Evolutionary conservation across 805 yeast genomes (phyloP), one percentile per base, ranked within the genome.

Genomic region (Nakazawaea molendinolei): DNA sequence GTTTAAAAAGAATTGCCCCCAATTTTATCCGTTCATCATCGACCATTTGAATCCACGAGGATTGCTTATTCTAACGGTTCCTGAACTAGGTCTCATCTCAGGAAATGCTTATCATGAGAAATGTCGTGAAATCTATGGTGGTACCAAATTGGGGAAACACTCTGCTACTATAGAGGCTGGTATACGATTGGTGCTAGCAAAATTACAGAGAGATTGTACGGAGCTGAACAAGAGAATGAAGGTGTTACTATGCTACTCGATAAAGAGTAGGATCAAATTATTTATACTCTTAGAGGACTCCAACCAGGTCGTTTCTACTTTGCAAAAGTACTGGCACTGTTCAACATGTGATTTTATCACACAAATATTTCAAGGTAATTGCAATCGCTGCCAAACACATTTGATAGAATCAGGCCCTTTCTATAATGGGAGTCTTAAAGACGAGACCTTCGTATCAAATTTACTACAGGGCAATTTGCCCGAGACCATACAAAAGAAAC

Each of bases 71-170:
- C 89, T 92, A 2, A 92, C 98, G 0, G 90, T 98, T 56, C 92
- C 98, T 0, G 99, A 92, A 61, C 70, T 94, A n/a, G 95, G 95
- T 0, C 95, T 92, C 1, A 66, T 92, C 34, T 97, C 97, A 1
- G 98, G 98, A 13, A 80, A 81, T 44, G 94, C 95, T 8, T 90
- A 90, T 55, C 97, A 97, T 1, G 98, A 92, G 49, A 92, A 92
- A 58, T 90, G 97, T 59, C 90, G 77, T 62, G 86, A 96, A 0
- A 66, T 84, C 12, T 92, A 92, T 54, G 97, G 97, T n/a, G 33
- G 41, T n/a, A 5, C 10, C 24, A 38, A 38, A 21, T n/a, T 38
- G 28, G 97, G 97, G 15, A 80, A 80, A 37, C 86, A 90, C 43
- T 96, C 86, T 49, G 78, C 87, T 16, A 81, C 90, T 15, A 97